These are phyloP conservation scores for Dictyostelium capitatum DNA, from an alignment of 78 protist species.

Conservation along the genomic window DNA sequence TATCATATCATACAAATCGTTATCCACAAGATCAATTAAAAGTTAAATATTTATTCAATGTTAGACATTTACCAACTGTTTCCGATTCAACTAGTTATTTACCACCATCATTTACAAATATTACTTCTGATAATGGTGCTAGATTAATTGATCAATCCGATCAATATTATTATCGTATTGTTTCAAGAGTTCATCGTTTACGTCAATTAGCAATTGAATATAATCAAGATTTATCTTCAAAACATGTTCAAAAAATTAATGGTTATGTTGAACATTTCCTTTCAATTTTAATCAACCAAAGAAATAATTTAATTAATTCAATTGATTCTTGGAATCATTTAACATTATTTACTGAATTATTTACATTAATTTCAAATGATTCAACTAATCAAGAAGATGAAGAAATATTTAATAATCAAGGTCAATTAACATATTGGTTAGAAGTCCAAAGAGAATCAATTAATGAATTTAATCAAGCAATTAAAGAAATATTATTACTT, in stretches of 20 bases:
- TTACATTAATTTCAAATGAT: background rate
- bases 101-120: background rate
- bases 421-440: background rate
- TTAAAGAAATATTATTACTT: constrained; percentile 12
- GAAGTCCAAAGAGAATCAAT: background rate
- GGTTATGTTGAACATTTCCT: constrained; percentile 54
- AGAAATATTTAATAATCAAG: constrained; percentile 1
- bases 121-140: background rate
- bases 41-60: constrained; percentile 34
- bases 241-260: constrained; percentile 63
- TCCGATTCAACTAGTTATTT: background rate
- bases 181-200: constrained; percentile 54
- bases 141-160: constrained; percentile 42
- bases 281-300: background rate
- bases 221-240: constrained; percentile 35
- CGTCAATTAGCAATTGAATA: constrained; percentile 53
- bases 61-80: background rate
- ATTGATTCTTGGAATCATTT: background rate
- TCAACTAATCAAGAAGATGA: background rate
- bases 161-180: constrained; percentile 65
- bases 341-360: constrained; percentile 8
- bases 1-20: background rate
- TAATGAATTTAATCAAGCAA: background rate
- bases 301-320: background rate
- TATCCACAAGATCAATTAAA: constrained; percentile 62